Base-by-base conservation (phyloP, 2,329 filamentous ascomycete genomes). In the Chrysosporium keratinophilum region DNA sequence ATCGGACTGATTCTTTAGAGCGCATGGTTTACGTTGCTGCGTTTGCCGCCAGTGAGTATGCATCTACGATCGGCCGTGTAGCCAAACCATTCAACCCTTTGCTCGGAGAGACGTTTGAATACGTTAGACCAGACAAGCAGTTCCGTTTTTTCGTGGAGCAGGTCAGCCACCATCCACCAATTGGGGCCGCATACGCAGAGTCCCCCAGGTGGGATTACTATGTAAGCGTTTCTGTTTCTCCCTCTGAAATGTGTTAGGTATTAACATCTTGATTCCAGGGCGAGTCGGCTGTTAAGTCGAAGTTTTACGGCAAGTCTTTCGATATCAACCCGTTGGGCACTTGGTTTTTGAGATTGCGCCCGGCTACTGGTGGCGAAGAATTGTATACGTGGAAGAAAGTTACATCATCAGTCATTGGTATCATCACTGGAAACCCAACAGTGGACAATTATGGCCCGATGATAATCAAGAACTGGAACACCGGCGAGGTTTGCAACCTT, bases 371-470 rank as follows among this genome's bases (percentile, higher is more conserved):
- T 2, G 85, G 83, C 9, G 84, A 85, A 62, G 93, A 98, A 61
- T 75, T 96, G 1, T 98, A 95, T 71, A 96, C 91, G 0, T 98
- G 93, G 93, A 97, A 96, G 73, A 98, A 98, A 73, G 89, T 96
- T 15, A 97, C 90, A 0, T 93, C 89, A 1, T 94, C 90, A 1
- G 93, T 98, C n/a, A 84, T 97, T 56, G 93, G 93, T 55, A 98
- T 98, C 69, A 96, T 98, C 63, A 97, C 91, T 0, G 93, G 93
- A 46, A 95, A 88, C 62, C 93, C 93, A 0, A 87, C 87, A 0
- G 87, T 98, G n/a, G 93, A 98, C 73, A 96, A 98, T 69, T 97
- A 97, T 67, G 93, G 93, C 1, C 78, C 84, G 0, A 97, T 98
- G 88, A 89, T 96, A 67, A 84, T 98, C 69, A 95, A 89, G 75